These are phyloP conservation scores for Sporobolomyces phaffii DNA, from an alignment of 768 basidiomycete species.

Conservation along the genomic window DNA sequence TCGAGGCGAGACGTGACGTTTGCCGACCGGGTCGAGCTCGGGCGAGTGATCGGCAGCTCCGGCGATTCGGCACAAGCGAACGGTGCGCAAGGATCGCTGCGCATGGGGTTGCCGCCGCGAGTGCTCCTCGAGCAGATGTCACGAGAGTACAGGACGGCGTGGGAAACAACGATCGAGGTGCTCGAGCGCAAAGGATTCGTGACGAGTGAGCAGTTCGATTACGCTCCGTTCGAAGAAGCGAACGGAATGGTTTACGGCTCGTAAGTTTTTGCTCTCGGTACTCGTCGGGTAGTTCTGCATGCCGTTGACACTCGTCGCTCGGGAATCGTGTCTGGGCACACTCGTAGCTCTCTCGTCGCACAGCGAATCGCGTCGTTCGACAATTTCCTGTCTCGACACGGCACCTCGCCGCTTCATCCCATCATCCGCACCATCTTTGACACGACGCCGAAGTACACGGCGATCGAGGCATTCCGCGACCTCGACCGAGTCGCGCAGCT, in stretches of 20 bases:
- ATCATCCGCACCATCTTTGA: background rate
- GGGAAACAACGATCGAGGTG: too few species aligned
- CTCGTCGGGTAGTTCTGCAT: background rate
- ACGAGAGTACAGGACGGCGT: too few species aligned
- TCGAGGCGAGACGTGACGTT: background rate
- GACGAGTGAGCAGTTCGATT: background rate
- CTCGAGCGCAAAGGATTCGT: background rate
- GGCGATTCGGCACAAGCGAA: too few species aligned
- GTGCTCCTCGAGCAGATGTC: too few species aligned
- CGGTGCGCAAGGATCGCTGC: too few species aligned
- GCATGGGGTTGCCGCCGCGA: too few species aligned
- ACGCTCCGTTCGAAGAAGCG: background rate
- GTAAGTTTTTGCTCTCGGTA: background rate
- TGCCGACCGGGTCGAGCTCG: background rate
- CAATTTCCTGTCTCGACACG: background rate
- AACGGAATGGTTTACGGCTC: slow-evolving; percentile 12
- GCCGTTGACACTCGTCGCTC: too few species aligned
- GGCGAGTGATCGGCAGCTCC: too few species aligned
- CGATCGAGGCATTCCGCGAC: slow-evolving; percentile 5
- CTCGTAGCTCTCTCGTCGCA: slow-evolving; percentile 4
- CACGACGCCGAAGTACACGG: background rate
- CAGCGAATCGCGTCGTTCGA: slow-evolving; percentile 13
- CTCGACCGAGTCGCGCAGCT: background rate
- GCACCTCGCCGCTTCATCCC: slow-evolving; percentile 3
- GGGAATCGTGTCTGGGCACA: too few species aligned